Percentiles rank a stretch among this genome's conserved stretches.
Conservation (phyloP, 495 filamentous ascomycete species). For the Neurospora sp. region DNA sequence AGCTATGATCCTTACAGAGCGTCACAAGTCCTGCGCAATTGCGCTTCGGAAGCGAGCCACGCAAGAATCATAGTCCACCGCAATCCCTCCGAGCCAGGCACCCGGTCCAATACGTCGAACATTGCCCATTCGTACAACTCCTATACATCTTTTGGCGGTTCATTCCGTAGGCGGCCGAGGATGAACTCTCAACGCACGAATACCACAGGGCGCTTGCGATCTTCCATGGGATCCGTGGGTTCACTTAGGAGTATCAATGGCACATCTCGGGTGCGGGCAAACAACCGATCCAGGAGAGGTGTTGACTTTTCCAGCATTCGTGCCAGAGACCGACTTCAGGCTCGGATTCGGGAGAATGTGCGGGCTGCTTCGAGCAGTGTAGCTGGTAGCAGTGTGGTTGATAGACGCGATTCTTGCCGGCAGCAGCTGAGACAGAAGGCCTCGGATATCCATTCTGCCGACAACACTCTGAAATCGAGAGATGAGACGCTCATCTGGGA, state of each 20-base stretch:
- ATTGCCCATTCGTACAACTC: slow-evolving; percentile 18
- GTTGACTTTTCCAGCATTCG: slow-evolving; percentile 61
- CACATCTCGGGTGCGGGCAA: slow-evolving; percentile 36
- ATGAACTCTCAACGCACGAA: slow-evolving; percentile 12
- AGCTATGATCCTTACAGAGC: slow-evolving; percentile 82
- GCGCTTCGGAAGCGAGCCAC: slow-evolving; percentile 27
- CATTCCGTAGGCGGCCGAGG: slow-evolving; percentile 7
- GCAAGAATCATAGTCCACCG: slow-evolving; percentile 61
- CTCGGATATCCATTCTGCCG: background rate
- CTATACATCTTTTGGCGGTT: slow-evolving; percentile 14
- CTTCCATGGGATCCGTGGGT: slow-evolving; percentile 41
- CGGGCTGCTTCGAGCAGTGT: slow-evolving; percentile 17
- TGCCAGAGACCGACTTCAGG: slow-evolving; percentile 15
- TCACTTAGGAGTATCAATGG: slow-evolving; percentile 50
- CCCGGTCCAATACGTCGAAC: slow-evolving; percentile 1
- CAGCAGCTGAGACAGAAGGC: background rate
- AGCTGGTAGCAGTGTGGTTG: slow-evolving; percentile 5
- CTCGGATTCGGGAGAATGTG: slow-evolving; percentile 3
- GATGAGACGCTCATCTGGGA: slow-evolving; percentile 26
- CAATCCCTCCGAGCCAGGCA: slow-evolving; percentile 13
- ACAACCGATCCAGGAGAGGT: slow-evolving; percentile 57
- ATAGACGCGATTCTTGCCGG: background rate
- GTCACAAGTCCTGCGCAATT: slow-evolving; percentile 41
- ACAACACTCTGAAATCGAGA: slow-evolving; percentile 3
- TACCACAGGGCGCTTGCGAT: slow-evolving; percentile 15